A percentile compares a stretch with the other conserved stretches of the same genome.
These are phyloP conservation scores for Fraxinus excelsior DNA, from an alignment of 257 asterid genomes.

Conservation along the genomic window DNA sequence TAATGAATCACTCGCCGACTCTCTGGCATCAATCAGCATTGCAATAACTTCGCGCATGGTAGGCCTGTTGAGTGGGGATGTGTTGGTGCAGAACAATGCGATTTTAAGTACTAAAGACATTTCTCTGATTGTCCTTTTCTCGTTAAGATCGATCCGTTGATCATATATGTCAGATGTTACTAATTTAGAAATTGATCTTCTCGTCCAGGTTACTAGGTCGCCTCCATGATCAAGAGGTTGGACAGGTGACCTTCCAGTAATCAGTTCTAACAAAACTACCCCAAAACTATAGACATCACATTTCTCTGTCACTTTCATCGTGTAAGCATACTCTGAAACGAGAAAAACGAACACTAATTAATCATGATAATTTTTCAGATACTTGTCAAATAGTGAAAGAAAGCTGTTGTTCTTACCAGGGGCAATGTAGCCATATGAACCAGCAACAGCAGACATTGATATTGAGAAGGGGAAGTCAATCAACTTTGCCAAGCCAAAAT, in stretches of 20 bases:
- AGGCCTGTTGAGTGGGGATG: conserved; percentile 80
- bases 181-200: conserved; percentile 49
- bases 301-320: conserved; percentile 92
- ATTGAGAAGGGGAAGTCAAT: conserved; percentile 71
- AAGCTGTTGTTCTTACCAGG: conserved; percentile 58
- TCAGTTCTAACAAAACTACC: conserved; percentile 70
- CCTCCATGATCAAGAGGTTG: conserved; percentile 89
- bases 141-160: conserved; percentile 58
- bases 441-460: conserved; percentile 95
- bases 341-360: background rate
- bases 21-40: conserved; percentile 71
- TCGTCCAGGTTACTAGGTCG: conserved; percentile 73
- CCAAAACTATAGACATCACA: conserved; percentile 88
- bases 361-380: background rate
- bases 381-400: background rate
- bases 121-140: conserved; percentile 55
- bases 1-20: conserved; percentile 36
- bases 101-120: conserved; percentile 80
- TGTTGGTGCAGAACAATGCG: conserved; percentile 77
- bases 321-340: conserved; percentile 83
- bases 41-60: conserved; percentile 79
- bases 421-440: conserved; percentile 93
- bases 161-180: conserved; percentile 55
- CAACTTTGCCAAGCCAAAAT: conserved; percentile 87
- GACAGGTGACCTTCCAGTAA: conserved; percentile 82